Evolutionary conservation across 371 early-diverging fungal species (phyloP), one percentile per base, ranked within the genome.

Genomic region (Dichotomocladium elegans): DNA sequence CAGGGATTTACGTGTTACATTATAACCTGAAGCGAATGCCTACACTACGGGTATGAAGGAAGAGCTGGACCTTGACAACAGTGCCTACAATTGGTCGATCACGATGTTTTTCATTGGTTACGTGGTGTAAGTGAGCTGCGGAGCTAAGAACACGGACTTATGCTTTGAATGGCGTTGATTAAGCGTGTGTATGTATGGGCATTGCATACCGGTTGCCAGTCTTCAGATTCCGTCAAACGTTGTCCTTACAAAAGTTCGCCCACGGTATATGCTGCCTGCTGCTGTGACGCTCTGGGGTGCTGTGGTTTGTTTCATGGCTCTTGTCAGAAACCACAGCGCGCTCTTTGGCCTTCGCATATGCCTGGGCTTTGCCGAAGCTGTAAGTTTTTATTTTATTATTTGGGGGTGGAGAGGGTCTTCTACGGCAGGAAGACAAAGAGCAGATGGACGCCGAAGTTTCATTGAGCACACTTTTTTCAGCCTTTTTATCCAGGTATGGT

Each of bases 401-500:
- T n/a, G n/a, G n/a, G n/a, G n/a, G n/a, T n/a, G n/a, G n/a, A n/a
- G n/a, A n/a, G n/a, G n/a, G n/a, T n/a, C n/a, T n/a, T n/a, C n/a
- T n/a, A n/a, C n/a, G n/a, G n/a, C n/a, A n/a, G n/a, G n/a, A n/a
- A n/a, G n/a, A n/a, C n/a, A n/a, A n/a, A n/a, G n/a, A n/a, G n/a
- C n/a, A n/a, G n/a, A n/a, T n/a, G n/a, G n/a, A n/a, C n/a, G n/a
- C n/a, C n/a, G n/a, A n/a, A n/a, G n/a, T n/a, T n/a, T n/a, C n/a
- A n/a, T n/a, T n/a, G n/a, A n/a, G n/a, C n/a, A n/a, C n/a, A n/a
- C n/a, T n/a, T n/a, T n/a, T 31, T 11, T 51, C 49, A 55, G 25
- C 89, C 87, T 3, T 80, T 90, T 48, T 85, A 87, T 33, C 91
- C 91, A 10, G 91, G 89, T 19, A 81, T 86, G 24, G 74, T 88